Evolutionary conservation across 1,284 basidiomycete genomes (phyloP), one percentile per base, ranked within the genome.

Genomic region (Tilletia indica): DNA sequence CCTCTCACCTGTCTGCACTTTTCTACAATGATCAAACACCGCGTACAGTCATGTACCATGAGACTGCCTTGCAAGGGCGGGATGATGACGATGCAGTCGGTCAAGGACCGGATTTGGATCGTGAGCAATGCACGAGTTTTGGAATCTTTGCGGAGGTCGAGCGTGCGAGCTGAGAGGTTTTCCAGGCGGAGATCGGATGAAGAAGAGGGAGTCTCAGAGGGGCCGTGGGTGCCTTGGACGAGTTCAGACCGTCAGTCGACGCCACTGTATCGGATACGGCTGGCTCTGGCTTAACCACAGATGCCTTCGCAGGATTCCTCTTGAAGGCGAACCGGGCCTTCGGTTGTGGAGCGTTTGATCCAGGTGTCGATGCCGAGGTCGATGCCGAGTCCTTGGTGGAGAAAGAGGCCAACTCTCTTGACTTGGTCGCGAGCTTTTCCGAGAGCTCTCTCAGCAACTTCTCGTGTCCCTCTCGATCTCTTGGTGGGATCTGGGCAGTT

Each of bases 291-390:
- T 64, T 38, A 11, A 38, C 12, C 2, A 38, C 31, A 64, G 56
- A 21, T 5, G 56, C 19, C 34, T 64, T 64, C 9, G 61, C 34
- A 12, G 61, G 31, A 38, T 12, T 39, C 34, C 61, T 64, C 61
- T 64, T 64, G 61, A 64, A 64, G 16, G 61, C 61, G n/a, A 64
- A 64, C 11, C 61, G 61, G 19, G 61, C 61, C 31, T 34, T 31
- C 34, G 58, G 25, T 14, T 64, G 31, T 16, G 36, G 61, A 42
- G 31, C 19, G 12, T 38, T 3, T 9, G 42, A 45, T 45, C 42
- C 42, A 8, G 42, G 8, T 19, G 31, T 64, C 31, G 34, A 21
- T 12, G 21, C 36, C 58, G 54, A 58, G 11, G 21, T 36, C 31
- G 25, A 9, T 3, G 61, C 9, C 3, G 61, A 21, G 14, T 34